These are phyloP conservation scores for Solanum pimpinellifolium DNA, from an alignment of 257 asterid genomes.

Conservation along the genomic window DNA sequence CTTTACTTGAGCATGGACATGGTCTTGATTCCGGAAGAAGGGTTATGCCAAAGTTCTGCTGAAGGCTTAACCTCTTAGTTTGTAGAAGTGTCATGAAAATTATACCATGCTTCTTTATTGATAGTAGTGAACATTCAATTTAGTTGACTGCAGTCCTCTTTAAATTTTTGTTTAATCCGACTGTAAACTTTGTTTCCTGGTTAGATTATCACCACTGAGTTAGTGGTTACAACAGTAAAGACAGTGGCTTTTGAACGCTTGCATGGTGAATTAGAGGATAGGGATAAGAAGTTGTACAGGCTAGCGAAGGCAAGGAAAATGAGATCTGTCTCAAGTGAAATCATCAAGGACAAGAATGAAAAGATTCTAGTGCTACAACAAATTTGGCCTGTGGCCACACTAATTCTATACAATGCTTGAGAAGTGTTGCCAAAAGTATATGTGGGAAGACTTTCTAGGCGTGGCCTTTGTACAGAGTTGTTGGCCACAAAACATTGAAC, in stretches of 20 bases:
- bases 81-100: background rate
- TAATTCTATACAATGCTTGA: background rate
- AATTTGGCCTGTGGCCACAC: background rate
- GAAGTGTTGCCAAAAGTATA: background rate
- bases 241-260: background rate
- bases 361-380: background rate
- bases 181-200: background rate
- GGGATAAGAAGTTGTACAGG: background rate
- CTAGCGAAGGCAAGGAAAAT: background rate
- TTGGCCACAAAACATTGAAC: background rate
- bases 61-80: background rate
- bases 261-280: background rate
- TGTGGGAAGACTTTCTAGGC: background rate
- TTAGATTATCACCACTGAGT: background rate
- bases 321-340: background rate
- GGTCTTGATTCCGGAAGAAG: background rate
- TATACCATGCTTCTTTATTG: background rate
- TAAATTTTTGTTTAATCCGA: background rate
- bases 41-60: background rate
- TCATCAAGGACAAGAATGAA: background rate
- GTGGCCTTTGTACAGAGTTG: background rate
- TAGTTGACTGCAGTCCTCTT: background rate
- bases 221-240: background rate
- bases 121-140: background rate
- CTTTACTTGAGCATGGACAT: background rate